Conservation (phyloP, 768 basidiomycete species). For the Tulasnella sp. region DNA sequence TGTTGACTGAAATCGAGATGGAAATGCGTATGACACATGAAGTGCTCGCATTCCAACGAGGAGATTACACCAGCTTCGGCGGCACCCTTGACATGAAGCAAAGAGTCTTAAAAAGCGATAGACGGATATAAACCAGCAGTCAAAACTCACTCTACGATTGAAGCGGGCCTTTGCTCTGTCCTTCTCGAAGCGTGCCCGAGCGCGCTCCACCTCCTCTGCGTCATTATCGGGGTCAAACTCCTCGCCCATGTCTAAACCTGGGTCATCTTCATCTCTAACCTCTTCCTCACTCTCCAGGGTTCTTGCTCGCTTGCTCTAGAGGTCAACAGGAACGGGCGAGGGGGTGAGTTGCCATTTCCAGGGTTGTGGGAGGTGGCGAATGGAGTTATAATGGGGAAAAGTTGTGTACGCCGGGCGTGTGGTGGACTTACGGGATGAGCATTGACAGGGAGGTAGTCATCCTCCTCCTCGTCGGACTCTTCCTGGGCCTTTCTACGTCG, state of each 20-base stretch:
- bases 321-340: neutral
- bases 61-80: slow-evolving; percentile 89
- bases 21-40: slow-evolving; percentile 91
- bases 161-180: slow-evolving; percentile 48
- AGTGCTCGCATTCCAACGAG: slow-evolving; percentile 79
- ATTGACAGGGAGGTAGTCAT: neutral
- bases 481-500: slow-evolving; percentile 2
- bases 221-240: slow-evolving; percentile 32
- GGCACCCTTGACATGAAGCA: slow-evolving; percentile 50
- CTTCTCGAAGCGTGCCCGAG: slow-evolving; percentile 31
- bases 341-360: neutral
- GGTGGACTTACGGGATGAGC: neutral
- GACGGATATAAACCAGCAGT: neutral
- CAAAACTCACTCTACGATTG: neutral
- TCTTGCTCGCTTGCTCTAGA: neutral
- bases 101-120: neutral
- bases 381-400: neutral
- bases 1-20: slow-evolving; percentile 84
- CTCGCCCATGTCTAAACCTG: slow-evolving; percentile 2
- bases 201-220: slow-evolving; percentile 33
- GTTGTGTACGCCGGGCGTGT: neutral
- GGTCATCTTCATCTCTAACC: neutral
- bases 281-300: neutral
- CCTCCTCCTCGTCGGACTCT: slow-evolving; percentile 5
- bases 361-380: neutral